Base-by-base conservation (phyloP, 768 basidiomycete species). In the Pisolithus orientalis region DNA sequence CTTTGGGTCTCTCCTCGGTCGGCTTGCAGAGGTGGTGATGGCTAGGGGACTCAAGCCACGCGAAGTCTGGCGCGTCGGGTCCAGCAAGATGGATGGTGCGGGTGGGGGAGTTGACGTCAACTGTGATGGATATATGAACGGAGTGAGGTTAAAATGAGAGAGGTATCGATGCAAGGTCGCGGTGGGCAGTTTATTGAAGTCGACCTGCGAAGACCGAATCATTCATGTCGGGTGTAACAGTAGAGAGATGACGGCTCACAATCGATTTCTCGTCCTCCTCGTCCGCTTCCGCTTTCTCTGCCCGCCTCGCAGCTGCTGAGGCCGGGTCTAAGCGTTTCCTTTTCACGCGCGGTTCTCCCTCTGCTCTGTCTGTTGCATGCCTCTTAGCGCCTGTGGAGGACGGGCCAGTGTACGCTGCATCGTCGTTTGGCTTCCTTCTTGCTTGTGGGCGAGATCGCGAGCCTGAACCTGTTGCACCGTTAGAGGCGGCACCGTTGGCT, bases 321-420 rank as follows among this genome's bases (percentile, higher is more conserved):
- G 56, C 28, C 57, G 72, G 65, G 34, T 87, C 87, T 37, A 79
- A 73, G 57, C 85, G 78, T 69, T 88, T 90, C 59, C 88, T 72
- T 68, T 91, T 90, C 49, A 76, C 74, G 46, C 87, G 75, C 14
- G 84, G 81, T 58, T 90, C 88, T n/a, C 84, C 85, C 7, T 89
- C 86, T 25, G 71, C 76, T 60, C 81, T 80, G 48, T 90, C 88
- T 16, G 62, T 71, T 0, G 86, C 87, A 43, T 80, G 79, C 57
- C 88, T 70, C 63, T 90, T 90, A 16, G 75, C 65, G 37, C 80
- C 80, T n/a, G 70, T 67, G 8, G 72, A 66, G 47, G 76, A 71
- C 11, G 81, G 80, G 14, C 82, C 83, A 55, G 82, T 78, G 66
- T 89, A 88, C 21, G 85, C 75, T 14, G 84, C 82, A 63, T 89